Conservation (phyloP, 441 rosid species). For the Adansonia rubrostipa region DNA sequence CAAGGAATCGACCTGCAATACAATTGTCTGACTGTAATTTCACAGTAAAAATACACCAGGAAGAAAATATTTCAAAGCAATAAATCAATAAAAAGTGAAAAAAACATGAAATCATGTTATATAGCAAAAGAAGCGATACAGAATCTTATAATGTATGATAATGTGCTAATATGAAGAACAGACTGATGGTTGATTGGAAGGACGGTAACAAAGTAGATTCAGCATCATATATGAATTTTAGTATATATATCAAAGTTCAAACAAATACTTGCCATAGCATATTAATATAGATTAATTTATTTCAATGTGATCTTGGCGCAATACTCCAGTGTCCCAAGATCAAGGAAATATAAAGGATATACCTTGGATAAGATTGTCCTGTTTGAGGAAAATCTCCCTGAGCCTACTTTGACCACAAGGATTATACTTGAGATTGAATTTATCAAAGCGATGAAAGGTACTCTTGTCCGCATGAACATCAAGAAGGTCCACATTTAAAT, state of each 20-base stretch:
- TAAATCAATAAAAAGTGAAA: slow-evolving; percentile 18
- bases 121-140: slow-evolving; percentile 1
- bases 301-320: neutral
- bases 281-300: neutral
- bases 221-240: neutral
- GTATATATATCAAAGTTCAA: neutral
- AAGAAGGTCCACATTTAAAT: slow-evolving; percentile 93
- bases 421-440: slow-evolving; percentile 98
- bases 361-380: slow-evolving; percentile 99
- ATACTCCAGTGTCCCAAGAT: neutral
- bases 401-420: slow-evolving; percentile 99
- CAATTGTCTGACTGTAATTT: neutral
- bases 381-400: slow-evolving; percentile 98
- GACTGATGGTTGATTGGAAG: neutral
- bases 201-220: neutral
- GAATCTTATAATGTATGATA: neutral
- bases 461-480: slow-evolving; percentile 99
- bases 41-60: slow-evolving; percentile 2
- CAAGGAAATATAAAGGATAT: slow-evolving; percentile 17
- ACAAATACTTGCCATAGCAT: neutral
- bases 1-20: slow-evolving; percentile 91
- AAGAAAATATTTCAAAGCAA: slow-evolving; percentile 12
- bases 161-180: neutral
- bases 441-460: slow-evolving; percentile 99
- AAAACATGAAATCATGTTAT: neutral